These are phyloP conservation scores for Plasmodium coatneyi DNA, from an alignment of 169 alveolate species.

Conservation along the genomic window DNA sequence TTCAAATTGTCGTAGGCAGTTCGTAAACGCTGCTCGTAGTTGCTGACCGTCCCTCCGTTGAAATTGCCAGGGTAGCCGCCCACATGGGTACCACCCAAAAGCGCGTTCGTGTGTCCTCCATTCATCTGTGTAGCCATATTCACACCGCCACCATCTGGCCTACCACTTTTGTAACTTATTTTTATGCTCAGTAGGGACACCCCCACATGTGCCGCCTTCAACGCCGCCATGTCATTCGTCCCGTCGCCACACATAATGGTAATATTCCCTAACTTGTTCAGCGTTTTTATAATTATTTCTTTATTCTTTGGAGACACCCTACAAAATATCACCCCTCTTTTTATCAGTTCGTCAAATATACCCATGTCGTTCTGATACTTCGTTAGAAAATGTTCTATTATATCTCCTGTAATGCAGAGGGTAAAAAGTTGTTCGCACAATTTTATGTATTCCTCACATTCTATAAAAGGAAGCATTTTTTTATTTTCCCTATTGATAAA, in stretches of 20 bases:
- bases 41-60: constrained; percentile 2
- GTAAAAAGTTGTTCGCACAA: constrained; percentile 23
- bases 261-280: constrained; percentile 87
- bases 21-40: constrained; percentile 69
- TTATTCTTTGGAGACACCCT: constrained; percentile 97
- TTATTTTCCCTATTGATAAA: constrained; percentile 72
- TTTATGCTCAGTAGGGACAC: constrained; percentile 93
- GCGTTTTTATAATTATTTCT: constrained; percentile 86
- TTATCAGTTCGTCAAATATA: constrained; percentile 48
- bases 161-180: constrained; percentile 75
- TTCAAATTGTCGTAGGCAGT: constrained; percentile 52
- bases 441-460: constrained; percentile 41
- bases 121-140: constrained; percentile 57
- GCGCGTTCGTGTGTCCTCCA: constrained; percentile 5
- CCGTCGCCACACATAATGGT: constrained; percentile 99
- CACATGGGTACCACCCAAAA: neutral
- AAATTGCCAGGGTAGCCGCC: neutral
- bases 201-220: constrained; percentile 98
- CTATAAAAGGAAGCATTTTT: constrained; percentile 67
- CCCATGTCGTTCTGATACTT: constrained; percentile 23
- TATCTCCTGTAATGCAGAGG: constrained; percentile 78
- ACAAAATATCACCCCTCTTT: constrained; percentile 89
- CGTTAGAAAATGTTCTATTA: constrained; percentile 81
- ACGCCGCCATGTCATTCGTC: constrained; percentile 99
- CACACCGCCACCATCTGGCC: constrained; percentile 63